phyloP scores from a whole-genome alignment of 176 grass and related monocot species.

The Triticum urartu region DNA sequence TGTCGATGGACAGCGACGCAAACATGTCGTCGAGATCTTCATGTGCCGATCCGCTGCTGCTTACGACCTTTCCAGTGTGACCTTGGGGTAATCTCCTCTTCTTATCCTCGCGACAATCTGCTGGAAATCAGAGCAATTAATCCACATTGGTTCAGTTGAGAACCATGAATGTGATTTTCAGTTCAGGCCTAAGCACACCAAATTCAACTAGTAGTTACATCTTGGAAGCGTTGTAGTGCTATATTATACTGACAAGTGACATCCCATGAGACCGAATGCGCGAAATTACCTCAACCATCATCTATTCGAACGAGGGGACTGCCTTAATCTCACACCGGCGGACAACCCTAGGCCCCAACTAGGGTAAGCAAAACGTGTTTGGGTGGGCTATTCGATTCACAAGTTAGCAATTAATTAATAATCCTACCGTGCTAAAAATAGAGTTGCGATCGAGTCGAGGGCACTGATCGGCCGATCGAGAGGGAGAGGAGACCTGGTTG shows the following conservation, averaged over 20 bases:
- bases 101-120: neutral
- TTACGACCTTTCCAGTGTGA: neutral
- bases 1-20: neutral
- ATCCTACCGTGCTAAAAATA: too few species aligned
- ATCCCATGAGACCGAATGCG: too few species aligned
- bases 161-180: neutral
- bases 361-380: too few species aligned
- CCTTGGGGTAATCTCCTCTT: neutral
- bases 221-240: too few species aligned
- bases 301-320: too few species aligned
- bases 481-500: neutral
- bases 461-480: neutral
- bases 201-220: too few species aligned
- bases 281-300: too few species aligned
- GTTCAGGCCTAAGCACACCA: neutral
- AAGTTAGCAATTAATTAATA: too few species aligned
- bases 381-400: too few species aligned
- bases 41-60: neutral
- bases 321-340: too few species aligned
- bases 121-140: neutral
- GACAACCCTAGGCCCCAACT: too few species aligned
- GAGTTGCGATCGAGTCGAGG: neutral
- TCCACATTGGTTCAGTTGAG: neutral
- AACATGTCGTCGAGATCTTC: neutral
- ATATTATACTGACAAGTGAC: too few species aligned